Base-by-base conservation (phyloP, 345 rosid genomes). In the Firmiana major region DNA sequence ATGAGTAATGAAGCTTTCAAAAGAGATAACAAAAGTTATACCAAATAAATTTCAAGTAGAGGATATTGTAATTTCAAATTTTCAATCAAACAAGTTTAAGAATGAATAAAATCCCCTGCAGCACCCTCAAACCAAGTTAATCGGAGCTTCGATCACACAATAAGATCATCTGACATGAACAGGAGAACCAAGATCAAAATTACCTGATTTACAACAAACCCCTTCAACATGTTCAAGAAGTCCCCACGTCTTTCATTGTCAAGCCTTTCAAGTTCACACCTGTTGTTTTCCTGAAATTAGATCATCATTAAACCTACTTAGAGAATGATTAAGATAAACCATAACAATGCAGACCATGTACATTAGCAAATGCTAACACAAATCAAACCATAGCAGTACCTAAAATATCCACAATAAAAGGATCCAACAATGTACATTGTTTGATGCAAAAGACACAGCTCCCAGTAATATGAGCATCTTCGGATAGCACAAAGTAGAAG, bases 191-290 rank as follows among this genome's bases (percentile, higher is more conserved):
- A 36, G 22, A 57, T 26, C 3, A 40, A 71, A 48, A 7, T 63
- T 86, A 95, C 98, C 98, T 95, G 99, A 83, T 87, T 95, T 78
- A 82, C 89, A 74, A 92, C 98, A 87, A 92, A 91, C 36, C 99
- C 99, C 81, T 90, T 93, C 87, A 93, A 77, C 99, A 93, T 95
- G 88, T 84, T 92, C 83, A 88, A 81, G 80, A 93, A 90, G 87
- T 93, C 99, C 0, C 88, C 82, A 9, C 83, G 90, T 78, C 97
- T 92, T 88, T 93, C 98, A 71, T 79, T 84, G 75, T 89, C 94
- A 58, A 96, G 87, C 91, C 99, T 88, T 82, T 93, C 97, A 71
- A 92, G 90, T 83, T 96, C 99, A 73, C 51, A 84, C 89, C 82
- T 66, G 80, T 96, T 96, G 81, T 93, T 92, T 84, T 90, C 98